phyloP scores from a whole-genome alignment of 2,329 filamentous ascomycete species.

The Chaetothyriales sp. region DNA sequence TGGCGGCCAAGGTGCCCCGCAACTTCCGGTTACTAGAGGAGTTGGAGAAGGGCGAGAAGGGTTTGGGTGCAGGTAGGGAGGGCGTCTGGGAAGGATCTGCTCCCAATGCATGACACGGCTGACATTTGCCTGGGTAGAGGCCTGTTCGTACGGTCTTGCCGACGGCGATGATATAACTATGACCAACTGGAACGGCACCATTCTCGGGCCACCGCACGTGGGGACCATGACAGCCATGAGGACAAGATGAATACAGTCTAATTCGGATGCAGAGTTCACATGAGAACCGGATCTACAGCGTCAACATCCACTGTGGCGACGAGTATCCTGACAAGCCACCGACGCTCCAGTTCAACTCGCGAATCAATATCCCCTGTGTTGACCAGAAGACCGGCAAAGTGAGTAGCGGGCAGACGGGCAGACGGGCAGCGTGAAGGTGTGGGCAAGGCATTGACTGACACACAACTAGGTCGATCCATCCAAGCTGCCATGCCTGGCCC shows the following conservation, averaged over 20 bases:
- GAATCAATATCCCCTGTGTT: constrained; percentile 93
- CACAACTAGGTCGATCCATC: constrained; percentile 55
- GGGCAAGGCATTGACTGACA: background rate
- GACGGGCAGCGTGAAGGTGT: background rate
- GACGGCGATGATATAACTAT: constrained; percentile 90
- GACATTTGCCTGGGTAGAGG: constrained; percentile 42
- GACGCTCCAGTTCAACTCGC: constrained; percentile 78
- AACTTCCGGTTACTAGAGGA: constrained; percentile 96
- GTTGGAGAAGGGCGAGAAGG: constrained; percentile 98
- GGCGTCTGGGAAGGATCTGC: constrained; percentile 7
- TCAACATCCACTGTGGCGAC: constrained; percentile 88
- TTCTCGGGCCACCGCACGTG: constrained; percentile 90
- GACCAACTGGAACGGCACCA: constrained; percentile 98
- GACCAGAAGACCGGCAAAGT: constrained; percentile 63
- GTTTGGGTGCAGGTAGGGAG: constrained; percentile 64
- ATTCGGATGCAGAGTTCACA: constrained; percentile 58
- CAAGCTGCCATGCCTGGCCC: constrained; percentile 68
- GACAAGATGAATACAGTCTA: background rate
- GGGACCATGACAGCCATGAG: constrained; percentile 24
- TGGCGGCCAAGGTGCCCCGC: constrained; percentile 67
- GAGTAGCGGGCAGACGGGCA: constrained; percentile 18
- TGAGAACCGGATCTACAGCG: constrained; percentile 96
- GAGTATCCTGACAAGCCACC: constrained; percentile 83
- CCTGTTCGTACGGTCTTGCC: constrained; percentile 89
- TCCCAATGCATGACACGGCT: constrained; percentile 2